phyloP scores from a whole-genome alignment of 2,329 filamentous ascomycete species.

The Diaporthe longicolla region DNA sequence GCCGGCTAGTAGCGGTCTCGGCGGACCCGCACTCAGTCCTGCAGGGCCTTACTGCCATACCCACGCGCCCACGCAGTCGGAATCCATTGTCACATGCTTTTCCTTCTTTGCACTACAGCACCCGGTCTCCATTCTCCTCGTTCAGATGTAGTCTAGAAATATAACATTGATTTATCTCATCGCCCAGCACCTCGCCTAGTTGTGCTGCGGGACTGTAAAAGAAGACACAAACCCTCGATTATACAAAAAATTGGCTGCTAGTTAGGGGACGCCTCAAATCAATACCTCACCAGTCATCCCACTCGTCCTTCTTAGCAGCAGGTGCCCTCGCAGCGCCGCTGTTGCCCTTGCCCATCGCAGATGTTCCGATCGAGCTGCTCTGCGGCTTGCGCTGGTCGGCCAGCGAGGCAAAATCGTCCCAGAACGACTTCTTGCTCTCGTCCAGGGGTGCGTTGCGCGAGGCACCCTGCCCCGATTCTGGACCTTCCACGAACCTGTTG shows the following conservation, averaged over 20 bases:
- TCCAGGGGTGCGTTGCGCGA: constrained; percentile 59
- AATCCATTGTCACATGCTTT: constrained; percentile 33
- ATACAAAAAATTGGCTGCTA: constrained; percentile 29
- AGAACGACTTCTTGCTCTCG: constrained; percentile 85
- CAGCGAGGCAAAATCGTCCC: constrained; percentile 87
- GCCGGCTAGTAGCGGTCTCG: constrained; percentile 55
- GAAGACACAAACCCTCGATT: constrained; percentile 15
- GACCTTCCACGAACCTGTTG: constrained; percentile 87
- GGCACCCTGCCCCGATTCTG: constrained; percentile 49
- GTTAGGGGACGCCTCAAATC: not conserved
- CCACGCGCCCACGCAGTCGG: not conserved
- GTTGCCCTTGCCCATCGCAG: constrained; percentile 70
- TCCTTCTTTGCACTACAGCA: not conserved
- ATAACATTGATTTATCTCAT: constrained; percentile 28
- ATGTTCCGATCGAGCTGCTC: constrained; percentile 69
- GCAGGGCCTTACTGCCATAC: too few relatives aligned
- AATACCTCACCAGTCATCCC: constrained; percentile 71
- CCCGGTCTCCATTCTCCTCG: too few relatives aligned
- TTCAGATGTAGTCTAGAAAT: constrained; percentile 5
- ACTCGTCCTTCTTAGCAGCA: constrained; percentile 66
- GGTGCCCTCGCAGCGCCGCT: constrained; percentile 50
- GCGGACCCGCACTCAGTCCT: constrained; percentile 22
- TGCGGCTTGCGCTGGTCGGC: constrained; percentile 66
- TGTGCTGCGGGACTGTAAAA: not conserved
- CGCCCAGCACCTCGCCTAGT: constrained; percentile 8